Evolutionary conservation across 192 early-diverging fungal species (phyloP).

Genomic region (Dimargaris cristalligena): DNA sequence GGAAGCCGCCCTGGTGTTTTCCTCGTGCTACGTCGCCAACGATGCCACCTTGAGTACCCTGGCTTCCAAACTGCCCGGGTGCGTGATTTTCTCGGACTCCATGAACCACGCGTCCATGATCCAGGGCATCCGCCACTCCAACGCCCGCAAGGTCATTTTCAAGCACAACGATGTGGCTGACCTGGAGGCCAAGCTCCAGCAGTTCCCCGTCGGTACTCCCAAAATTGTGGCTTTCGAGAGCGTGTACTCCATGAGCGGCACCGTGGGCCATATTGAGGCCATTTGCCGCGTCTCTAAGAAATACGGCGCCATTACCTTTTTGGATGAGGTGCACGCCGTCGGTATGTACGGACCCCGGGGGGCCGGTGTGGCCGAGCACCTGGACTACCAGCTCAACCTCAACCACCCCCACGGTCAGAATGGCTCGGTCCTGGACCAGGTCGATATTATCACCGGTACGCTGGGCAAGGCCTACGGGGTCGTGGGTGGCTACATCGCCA

Average conservation of each 20-base stretch:
- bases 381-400: conserved; percentile 60
- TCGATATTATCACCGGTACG: conserved; percentile 92
- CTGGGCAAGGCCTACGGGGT: conserved; percentile 95
- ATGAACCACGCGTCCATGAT: conserved; percentile 99
- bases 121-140: conserved; percentile 87
- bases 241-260: conserved; percentile 95
- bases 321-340: conserved; percentile 98
- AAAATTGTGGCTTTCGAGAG: conserved; percentile 95
- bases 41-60: conserved; percentile 88
- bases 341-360: conserved; percentile 93
- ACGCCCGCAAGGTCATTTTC: conserved; percentile 76
- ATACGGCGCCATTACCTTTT: conserved; percentile 92
- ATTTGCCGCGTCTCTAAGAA: conserved; percentile 79
- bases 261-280: conserved; percentile 79
- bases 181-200: conserved; percentile 67
- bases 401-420: conserved; percentile 24
- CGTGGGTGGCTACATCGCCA: conserved; percentile 94
- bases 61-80: conserved; percentile 70
- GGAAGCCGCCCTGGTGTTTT: conserved; percentile 79
- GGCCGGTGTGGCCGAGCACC: conserved; percentile 87
- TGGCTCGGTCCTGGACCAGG: conserved; percentile 56
- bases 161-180: conserved; percentile 84
- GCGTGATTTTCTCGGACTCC: conserved; percentile 87
- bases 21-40: conserved; percentile 96
- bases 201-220: conserved; percentile 62